Percentiles rank a stretch among this genome's conserved stretches.
phyloP scores from a whole-genome alignment of 2,329 filamentous ascomycete species.

The Exophiala sp. region DNA sequence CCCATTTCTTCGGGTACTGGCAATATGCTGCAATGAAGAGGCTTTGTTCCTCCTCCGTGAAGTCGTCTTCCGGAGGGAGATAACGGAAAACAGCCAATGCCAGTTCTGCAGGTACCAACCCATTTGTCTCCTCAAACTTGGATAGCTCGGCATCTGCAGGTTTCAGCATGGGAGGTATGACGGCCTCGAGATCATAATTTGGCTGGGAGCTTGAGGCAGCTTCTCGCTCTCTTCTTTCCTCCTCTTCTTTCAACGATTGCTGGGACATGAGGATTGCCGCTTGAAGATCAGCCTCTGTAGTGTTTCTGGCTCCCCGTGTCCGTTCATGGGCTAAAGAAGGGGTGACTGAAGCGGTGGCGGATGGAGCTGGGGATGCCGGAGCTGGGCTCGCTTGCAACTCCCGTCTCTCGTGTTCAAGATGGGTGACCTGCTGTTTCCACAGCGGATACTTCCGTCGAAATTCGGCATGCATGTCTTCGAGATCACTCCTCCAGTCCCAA shows the following conservation, averaged over 20 bases:
- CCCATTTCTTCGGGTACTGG: constrained; percentile 47
- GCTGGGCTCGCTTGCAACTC: constrained; percentile 35
- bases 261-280: constrained; percentile 45
- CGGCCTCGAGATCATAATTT: constrained; percentile 42
- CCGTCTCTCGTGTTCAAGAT: constrained; percentile 39
- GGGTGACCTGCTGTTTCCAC: constrained; percentile 41
- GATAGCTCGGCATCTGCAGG: constrained; percentile 35
- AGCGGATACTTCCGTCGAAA: constrained; percentile 41
- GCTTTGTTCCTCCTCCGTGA: constrained; percentile 43
- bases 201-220: constrained; percentile 41
- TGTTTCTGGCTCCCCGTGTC: constrained; percentile 42
- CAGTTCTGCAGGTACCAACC: constrained; percentile 35
- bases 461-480: constrained; percentile 37
- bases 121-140: constrained; percentile 45
- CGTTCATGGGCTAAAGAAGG: constrained; percentile 35
- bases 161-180: constrained; percentile 45
- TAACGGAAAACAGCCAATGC: constrained; percentile 43
- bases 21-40: constrained; percentile 45
- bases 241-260: constrained; percentile 45
- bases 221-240: constrained; percentile 39
- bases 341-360: constrained; percentile 28
- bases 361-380: constrained; percentile 34
- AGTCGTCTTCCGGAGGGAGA: constrained; percentile 43
- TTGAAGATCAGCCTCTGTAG: constrained; percentile 47
- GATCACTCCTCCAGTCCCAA: constrained; percentile 37